A percentile compares a stretch with the other conserved stretches of the same genome.
Evolutionary conservation across 257 asterid species (phyloP).

Genomic region (Petrea volubilis): DNA sequence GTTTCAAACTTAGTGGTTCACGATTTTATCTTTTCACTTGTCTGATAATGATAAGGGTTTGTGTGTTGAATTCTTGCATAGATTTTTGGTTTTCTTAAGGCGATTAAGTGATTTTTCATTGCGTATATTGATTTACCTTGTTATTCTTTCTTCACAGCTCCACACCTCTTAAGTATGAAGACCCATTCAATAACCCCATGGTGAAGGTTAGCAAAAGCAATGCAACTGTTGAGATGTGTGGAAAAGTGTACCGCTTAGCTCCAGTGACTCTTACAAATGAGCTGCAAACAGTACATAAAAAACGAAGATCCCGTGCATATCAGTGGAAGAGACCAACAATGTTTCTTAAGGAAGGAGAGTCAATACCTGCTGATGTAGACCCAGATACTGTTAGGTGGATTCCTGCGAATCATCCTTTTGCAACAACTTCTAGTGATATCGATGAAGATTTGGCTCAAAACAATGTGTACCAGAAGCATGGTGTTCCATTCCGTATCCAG

Average conservation of each 20-base stretch:
- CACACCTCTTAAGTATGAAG: slow-evolving; percentile 88
- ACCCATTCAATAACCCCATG: slow-evolving; percentile 97
- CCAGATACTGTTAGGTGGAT: slow-evolving; percentile 99
- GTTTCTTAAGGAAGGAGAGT: slow-evolving; percentile 93
- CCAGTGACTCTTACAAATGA: slow-evolving; percentile 93
- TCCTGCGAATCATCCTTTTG: slow-evolving; percentile 99
- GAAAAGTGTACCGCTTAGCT: slow-evolving; percentile 88
- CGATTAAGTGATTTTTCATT: not conserved
- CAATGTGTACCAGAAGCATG: slow-evolving; percentile 90
- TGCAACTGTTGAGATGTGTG: slow-evolving; percentile 94
- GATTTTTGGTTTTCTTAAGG: slow-evolving; percentile 5
- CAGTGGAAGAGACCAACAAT: slow-evolving; percentile 98
- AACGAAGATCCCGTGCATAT: slow-evolving; percentile 95
- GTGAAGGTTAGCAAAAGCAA: slow-evolving; percentile 82
- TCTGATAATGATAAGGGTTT: not conserved
- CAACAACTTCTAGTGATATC: slow-evolving; percentile 91
- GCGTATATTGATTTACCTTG: slow-evolving; percentile 20
- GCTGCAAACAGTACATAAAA: slow-evolving; percentile 76
- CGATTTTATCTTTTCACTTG: not conserved
- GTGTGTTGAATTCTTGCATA: not conserved
- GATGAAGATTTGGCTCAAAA: slow-evolving; percentile 92
- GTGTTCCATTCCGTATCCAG: slow-evolving; percentile 93
- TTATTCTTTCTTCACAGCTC: slow-evolving; percentile 49
- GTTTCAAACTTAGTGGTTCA: not conserved
- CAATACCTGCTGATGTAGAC: slow-evolving; percentile 94